Evolutionary conservation across 176 grass and related monocot genomes (phyloP).

Genomic region (Hyparrhenia diplandra): DNA sequence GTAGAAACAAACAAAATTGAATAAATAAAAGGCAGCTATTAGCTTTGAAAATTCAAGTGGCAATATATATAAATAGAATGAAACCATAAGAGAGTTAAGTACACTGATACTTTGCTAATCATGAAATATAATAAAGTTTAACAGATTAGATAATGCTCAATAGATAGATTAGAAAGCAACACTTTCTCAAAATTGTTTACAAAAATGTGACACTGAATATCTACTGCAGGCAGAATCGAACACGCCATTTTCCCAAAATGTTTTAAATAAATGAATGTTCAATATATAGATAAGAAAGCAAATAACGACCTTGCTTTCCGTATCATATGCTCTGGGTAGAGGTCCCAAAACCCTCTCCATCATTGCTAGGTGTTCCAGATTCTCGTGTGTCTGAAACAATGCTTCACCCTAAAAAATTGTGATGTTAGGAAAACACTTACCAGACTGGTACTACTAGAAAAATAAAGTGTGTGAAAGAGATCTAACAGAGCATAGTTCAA

Average conservation of each 20-base stretch:
- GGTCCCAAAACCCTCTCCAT: constrained; percentile 96
- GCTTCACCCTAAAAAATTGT: constrained; percentile 61
- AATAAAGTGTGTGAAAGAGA: constrained; percentile 31
- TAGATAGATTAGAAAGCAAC: neutral
- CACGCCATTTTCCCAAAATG: neutral
- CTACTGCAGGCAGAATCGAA: neutral
- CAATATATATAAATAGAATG: neutral
- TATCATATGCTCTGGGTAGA: constrained; percentile 79
- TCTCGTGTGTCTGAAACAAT: constrained; percentile 92
- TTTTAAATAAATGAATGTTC: neutral
- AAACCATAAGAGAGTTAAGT: neutral
- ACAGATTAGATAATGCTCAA: neutral
- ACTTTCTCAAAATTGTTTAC: neutral
- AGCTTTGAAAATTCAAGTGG: too few species aligned
- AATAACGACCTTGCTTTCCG: constrained; percentile 57
- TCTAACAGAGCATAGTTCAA: constrained; percentile 84
- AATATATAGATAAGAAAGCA: neutral
- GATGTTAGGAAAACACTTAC: constrained; percentile 17
- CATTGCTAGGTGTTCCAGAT: constrained; percentile 93
- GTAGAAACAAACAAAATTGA: neutral
- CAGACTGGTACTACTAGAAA: constrained; percentile 9
- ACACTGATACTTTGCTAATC: neutral
- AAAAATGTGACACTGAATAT: neutral
- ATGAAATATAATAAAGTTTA: neutral
- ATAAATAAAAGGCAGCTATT: neutral